phyloP scores from a whole-genome alignment of 257 asterid species.

The Lycium barbarum region DNA sequence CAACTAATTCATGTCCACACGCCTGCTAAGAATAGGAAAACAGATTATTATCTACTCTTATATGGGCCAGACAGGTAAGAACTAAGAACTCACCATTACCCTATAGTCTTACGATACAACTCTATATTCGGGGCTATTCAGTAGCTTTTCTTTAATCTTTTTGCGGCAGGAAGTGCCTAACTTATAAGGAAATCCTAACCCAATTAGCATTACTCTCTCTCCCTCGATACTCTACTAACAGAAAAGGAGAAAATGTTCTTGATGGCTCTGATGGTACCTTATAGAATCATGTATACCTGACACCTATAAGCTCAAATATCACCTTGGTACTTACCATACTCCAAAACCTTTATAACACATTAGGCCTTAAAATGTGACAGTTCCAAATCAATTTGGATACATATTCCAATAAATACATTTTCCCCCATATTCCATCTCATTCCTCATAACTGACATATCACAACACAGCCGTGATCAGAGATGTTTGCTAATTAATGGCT shows the following conservation, averaged over 20 bases:
- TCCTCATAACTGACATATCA: not conserved
- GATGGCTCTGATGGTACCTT: not conserved
- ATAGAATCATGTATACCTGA: not conserved
- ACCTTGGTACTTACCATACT: not conserved
- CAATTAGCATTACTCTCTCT: not conserved
- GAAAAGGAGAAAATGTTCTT: not conserved
- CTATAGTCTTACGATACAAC: not conserved
- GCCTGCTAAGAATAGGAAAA: not conserved
- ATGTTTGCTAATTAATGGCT: not conserved
- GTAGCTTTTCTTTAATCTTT: not conserved
- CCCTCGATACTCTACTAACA: not conserved
- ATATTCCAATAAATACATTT: not conserved
- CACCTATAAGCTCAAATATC: conserved; percentile 16
- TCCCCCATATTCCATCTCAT: not conserved
- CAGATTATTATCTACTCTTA: not conserved
- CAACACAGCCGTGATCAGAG: not conserved
- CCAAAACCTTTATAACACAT: not conserved
- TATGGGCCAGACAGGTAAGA: not conserved
- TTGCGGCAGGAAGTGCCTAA: not conserved
- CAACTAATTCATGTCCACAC: not conserved
- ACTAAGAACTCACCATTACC: not conserved
- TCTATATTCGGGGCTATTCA: not conserved
- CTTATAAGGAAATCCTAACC: not conserved
- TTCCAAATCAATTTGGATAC: not conserved
- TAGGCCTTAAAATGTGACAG: not conserved